A percentile compares a stretch with the other conserved stretches of the same genome.
Conservation (phyloP, 495 filamentous ascomycete species). For the Penicillium angulare region DNA sequence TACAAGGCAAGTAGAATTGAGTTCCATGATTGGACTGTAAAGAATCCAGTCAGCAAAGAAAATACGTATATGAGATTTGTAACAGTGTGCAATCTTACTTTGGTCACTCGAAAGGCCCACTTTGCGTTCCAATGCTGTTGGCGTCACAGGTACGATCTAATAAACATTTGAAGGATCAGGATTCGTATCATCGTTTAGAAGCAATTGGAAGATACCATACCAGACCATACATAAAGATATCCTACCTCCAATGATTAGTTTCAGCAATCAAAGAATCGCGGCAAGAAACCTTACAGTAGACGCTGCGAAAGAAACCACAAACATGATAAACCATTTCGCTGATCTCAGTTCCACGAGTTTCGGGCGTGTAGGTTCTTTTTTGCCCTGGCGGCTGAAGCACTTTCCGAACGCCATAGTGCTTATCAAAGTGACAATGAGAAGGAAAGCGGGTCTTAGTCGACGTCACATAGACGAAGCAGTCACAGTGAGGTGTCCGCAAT, state of each 20-base stretch:
- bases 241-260: slow-evolving; percentile 30
- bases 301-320: slow-evolving; percentile 25
- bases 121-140: slow-evolving; percentile 65
- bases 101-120: slow-evolving; percentile 56
- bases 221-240: slow-evolving; percentile 79
- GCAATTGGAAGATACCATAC: slow-evolving; percentile 24
- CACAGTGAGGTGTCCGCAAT: too few species aligned
- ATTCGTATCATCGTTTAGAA: neutral
- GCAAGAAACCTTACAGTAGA: slow-evolving; percentile 13
- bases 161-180: neutral
- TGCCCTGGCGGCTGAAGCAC: neutral
- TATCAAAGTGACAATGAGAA: too few species aligned
- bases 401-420: slow-evolving; percentile 8
- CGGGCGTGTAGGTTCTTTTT: slow-evolving; percentile 12
- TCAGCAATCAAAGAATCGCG: neutral
- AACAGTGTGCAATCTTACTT: slow-evolving; percentile 25
- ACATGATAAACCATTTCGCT: slow-evolving; percentile 27
- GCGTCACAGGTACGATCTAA: slow-evolving; percentile 79
- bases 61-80: neutral
- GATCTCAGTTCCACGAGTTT: slow-evolving; percentile 26
- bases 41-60: neutral
- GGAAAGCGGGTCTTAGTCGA: neutral
- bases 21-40: slow-evolving; percentile 68
- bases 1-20: slow-evolving; percentile 79
- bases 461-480: neutral